Evolutionary conservation across 257 asterid genomes (phyloP).

Genomic region (Haberlea rhodopensis): DNA sequence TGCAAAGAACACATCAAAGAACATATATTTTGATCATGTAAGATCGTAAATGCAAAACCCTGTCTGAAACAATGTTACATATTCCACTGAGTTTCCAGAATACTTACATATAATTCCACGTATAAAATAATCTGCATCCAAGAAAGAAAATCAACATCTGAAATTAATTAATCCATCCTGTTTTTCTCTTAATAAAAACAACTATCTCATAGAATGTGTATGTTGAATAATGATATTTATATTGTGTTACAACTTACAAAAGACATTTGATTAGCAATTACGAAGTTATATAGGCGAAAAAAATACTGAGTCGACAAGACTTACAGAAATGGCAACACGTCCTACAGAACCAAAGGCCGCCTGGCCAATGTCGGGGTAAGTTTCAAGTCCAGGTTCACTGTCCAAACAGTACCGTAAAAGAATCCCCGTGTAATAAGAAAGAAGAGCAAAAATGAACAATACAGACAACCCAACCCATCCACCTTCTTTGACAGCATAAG

Average conservation of each 20-base stretch:
- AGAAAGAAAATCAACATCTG: constrained; percentile 30
- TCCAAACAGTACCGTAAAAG: constrained; percentile 82
- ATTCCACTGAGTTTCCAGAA: constrained; percentile 15
- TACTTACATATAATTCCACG: constrained; percentile 91
- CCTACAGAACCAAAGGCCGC: constrained; percentile 90
- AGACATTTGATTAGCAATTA: neutral
- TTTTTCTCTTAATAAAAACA: constrained; percentile 4
- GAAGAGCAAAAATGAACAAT: constrained; percentile 59
- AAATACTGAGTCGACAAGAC: constrained; percentile 26
- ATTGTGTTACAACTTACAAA: neutral
- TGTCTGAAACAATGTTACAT: neutral
- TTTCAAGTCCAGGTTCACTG: constrained; percentile 92
- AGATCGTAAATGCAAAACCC: neutral
- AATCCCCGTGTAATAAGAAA: constrained; percentile 89
- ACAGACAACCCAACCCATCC: constrained; percentile 93
- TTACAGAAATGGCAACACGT: constrained; percentile 78
- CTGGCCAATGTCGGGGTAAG: constrained; percentile 97
- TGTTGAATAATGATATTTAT: neutral
- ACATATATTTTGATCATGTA: neutral
- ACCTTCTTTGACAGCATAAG: constrained; percentile 90
- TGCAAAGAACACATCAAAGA: constrained; percentile 29
- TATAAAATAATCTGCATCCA: constrained; percentile 77
- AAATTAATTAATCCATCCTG: neutral
- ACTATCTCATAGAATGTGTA: neutral
- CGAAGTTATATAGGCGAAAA: neutral